Evolutionary conservation across 805 yeast species (phyloP), one percentile per base, ranked within the genome.

Genomic region (Candida sonorensis): DNA sequence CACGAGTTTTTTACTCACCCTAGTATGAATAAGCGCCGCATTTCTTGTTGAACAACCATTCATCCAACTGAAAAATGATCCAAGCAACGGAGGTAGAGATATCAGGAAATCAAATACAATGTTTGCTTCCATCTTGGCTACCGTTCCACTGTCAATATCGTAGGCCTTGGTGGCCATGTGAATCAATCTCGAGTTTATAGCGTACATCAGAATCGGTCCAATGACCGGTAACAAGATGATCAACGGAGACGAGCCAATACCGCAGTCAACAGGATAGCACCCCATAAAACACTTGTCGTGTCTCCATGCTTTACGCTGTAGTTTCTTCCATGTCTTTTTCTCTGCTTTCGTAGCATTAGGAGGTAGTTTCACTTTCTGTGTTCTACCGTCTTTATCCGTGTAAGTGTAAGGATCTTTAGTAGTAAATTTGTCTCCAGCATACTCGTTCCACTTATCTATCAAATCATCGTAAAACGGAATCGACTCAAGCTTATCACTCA

Each of bases 21-120:
- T 31, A 0, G 67, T 72, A 51, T 84, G 86, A 7, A 87, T 67
- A 46, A 85, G 48, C 0, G 90, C 88, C 0, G 95, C 94, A 54
- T 90, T 88, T 48, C 96, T 65, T 0, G 96, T 84, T 7, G 94
- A 83, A 51, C 95, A 83, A 2, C 78, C 83, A 50, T 85, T 74
- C 54, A 88, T 38, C 90, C 95, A 88, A 10, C 83, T 62, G 34
- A 87, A 70, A 23, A 87, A 58, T 3, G 77, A 65, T 2, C 97
- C 97, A 21, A 90, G 54, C 4, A 87, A 44, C 0, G 97, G 97
- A 0, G 90, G 79, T 21, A 90, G 61, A 2, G 88, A 69, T 23
- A 88, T 74, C 24, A 82, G 44, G 19, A 88, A 64, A 53, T 90
- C 97, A 36, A 85, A 54, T 10, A 73, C 49, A 24, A 87, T 82